Evolutionary conservation across 169 alveolate species (phyloP).

Genomic region (Blepharisma undulans): DNA sequence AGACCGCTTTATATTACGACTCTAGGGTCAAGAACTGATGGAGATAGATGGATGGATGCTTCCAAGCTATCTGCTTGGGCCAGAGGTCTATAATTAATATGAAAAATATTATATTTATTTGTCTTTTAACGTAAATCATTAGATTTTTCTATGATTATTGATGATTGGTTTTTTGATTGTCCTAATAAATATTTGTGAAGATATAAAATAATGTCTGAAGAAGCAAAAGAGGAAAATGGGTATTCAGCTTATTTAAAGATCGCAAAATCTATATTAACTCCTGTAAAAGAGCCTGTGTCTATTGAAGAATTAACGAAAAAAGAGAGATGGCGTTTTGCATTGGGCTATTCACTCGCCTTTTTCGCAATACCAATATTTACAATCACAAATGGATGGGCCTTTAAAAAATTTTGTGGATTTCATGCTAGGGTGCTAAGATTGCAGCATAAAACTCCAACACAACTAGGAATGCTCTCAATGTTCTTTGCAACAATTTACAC

Average conservation of each 20-base stretch:
- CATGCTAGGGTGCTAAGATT: neutral
- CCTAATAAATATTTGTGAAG: too few relatives aligned
- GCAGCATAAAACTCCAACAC: neutral
- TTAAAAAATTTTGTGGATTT: neutral
- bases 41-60: conserved; percentile 64
- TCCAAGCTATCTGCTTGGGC: conserved; percentile 66
- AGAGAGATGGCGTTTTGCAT: neutral
- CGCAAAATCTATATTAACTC: neutral
- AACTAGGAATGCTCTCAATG: neutral
- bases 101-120: neutral
- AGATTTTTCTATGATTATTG: too few relatives aligned
- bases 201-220: neutral
- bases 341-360: neutral
- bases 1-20: conserved; percentile 16
- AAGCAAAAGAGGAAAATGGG: neutral
- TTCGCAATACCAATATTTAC: neutral
- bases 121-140: too few relatives aligned
- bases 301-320: neutral
- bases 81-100: neutral
- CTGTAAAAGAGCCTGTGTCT: neutral
- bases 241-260: neutral
- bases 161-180: too few relatives aligned
- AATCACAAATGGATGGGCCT: neutral
- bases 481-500: neutral
- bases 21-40: conserved; percentile 54